A percentile compares a stretch with the other conserved stretches of the same genome.
phyloP scores from a whole-genome alignment of 2,329 filamentous ascomycete species.

The Fusarium sp. region DNA sequence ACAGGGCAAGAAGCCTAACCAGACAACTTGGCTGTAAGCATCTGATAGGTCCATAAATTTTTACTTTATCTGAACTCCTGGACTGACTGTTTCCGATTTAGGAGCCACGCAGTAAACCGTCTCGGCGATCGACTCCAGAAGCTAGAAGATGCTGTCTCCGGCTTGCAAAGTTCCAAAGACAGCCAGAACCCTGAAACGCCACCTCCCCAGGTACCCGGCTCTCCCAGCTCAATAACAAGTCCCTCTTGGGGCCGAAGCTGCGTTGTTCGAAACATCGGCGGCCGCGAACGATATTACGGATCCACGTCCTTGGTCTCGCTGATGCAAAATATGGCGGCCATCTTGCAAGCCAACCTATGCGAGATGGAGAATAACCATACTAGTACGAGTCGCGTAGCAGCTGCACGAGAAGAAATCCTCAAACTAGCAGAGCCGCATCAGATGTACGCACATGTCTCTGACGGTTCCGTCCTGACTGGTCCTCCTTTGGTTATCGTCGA shows the following conservation, averaged over 20 bases:
- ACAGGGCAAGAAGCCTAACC: constrained; percentile 18
- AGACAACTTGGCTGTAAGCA: constrained; percentile 3
- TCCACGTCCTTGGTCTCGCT: constrained; percentile 11
- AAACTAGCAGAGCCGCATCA: constrained; percentile 1
- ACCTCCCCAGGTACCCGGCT: not conserved
- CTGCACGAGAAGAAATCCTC: constrained; percentile 9
- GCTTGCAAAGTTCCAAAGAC: constrained; percentile 3
- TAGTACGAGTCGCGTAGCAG: not conserved
- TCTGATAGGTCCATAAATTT: no score
- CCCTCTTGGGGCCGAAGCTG: not conserved
- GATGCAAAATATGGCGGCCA: constrained; percentile 16
- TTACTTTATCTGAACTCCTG: not conserved
- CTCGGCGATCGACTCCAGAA: constrained; percentile 17
- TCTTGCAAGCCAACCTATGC: constrained; percentile 4
- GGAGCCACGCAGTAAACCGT: constrained; percentile 14
- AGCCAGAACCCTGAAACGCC: not conserved
- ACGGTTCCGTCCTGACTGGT: constrained; percentile 11
- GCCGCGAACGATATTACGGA: constrained; percentile 13
- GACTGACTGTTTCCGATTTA: not conserved
- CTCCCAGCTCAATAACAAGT: not conserved
- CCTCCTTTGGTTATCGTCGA: constrained; percentile 17
- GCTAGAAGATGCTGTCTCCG: constrained; percentile 8
- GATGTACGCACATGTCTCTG: not conserved
- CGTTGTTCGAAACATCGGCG: constrained; percentile 2
- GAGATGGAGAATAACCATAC: not conserved